These are phyloP conservation scores for Rossbeevera mucosa DNA, from an alignment of 768 basidiomycete genomes.

Conservation along the genomic window DNA sequence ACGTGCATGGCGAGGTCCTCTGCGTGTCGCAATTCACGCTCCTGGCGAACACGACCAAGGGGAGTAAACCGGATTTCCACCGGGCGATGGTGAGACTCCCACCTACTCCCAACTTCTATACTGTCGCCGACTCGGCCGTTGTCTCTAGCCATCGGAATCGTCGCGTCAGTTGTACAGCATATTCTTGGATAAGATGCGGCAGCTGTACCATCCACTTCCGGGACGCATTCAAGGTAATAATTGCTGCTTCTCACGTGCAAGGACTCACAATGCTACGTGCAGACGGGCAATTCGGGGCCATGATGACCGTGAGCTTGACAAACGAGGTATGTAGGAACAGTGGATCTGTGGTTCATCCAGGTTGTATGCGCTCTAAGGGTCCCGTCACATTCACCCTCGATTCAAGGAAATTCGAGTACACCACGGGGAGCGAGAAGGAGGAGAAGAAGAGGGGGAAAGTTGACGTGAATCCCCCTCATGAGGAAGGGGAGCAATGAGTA, in stretches of 20 bases:
- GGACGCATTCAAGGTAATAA: constrained; percentile 73
- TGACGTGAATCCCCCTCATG: background rate
- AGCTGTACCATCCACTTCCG: constrained; percentile 62
- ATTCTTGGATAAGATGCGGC: constrained; percentile 65
- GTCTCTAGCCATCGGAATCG: constrained; percentile 47
- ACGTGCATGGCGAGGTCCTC: constrained; percentile 84
- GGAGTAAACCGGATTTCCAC: constrained; percentile 90
- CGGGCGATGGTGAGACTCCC: constrained; percentile 70
- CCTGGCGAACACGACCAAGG: constrained; percentile 81
- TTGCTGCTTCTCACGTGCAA: background rate
- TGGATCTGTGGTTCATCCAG: background rate
- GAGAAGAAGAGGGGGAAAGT: constrained; percentile 6
- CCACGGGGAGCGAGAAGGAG: constrained; percentile 25
- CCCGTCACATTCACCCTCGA: constrained; percentile 85
- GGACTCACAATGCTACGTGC: background rate
- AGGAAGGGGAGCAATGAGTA: constrained; percentile 4
- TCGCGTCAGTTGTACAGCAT: constrained; percentile 66
- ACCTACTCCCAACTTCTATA: no score
- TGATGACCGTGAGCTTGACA: constrained; percentile 87
- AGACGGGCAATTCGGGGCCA: constrained; percentile 95
- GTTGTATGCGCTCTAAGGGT: constrained; percentile 43
- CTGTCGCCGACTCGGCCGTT: background rate
- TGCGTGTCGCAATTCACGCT: constrained; percentile 96
- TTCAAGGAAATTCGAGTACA: constrained; percentile 72
- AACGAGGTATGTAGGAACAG: constrained; percentile 64